Percentiles rank a stretch among this genome's conserved stretches.
These are phyloP conservation scores for Trichoderma sp. DNA, from an alignment of 2,329 filamentous ascomycete genomes.

Conservation along the genomic window DNA sequence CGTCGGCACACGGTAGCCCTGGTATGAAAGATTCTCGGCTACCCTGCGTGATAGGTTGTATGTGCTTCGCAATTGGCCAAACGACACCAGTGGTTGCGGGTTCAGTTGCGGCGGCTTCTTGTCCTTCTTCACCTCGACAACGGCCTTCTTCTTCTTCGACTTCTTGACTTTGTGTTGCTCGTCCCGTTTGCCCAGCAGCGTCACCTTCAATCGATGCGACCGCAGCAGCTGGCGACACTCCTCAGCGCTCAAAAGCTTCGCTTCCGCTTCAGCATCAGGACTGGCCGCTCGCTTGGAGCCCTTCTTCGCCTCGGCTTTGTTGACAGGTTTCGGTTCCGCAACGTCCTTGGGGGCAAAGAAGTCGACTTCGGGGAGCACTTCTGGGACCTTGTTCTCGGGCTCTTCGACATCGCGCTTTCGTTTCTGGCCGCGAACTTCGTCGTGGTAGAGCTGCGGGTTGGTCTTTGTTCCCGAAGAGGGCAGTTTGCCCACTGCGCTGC, in stretches of 20 bases:
- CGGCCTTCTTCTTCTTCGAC: constrained; percentile 57
- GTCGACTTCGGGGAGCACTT: constrained; percentile 52
- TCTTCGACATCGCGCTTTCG: constrained; percentile 54
- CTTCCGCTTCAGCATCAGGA: constrained; percentile 30
- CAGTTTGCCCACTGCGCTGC: constrained; percentile 46
- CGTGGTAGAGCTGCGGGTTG: constrained; percentile 71
- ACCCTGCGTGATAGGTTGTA: constrained; percentile 76
- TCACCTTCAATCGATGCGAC: constrained; percentile 82
- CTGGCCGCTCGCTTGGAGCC: constrained; percentile 33
- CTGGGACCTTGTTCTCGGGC: constrained; percentile 33
- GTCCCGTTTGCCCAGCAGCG: constrained; percentile 62
- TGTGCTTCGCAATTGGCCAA: constrained; percentile 67
- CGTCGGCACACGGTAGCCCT: constrained; percentile 85
- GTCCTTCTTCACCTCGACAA: constrained; percentile 51
- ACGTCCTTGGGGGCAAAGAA: constrained; percentile 59
- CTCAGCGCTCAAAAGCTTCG: constrained; percentile 59
- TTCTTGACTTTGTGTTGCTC: constrained; percentile 52
- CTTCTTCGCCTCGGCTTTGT: constrained; percentile 28
- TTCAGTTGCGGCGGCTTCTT: constrained; percentile 64
- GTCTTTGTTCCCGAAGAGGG: constrained; percentile 65
- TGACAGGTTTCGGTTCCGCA: constrained; percentile 35
- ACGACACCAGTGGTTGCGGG: constrained; percentile 77
- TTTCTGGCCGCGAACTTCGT: constrained; percentile 55
- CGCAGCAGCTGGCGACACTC: constrained; percentile 74
- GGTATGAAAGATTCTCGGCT: constrained; percentile 75